phyloP scores from a whole-genome alignment of 2,329 filamentous ascomycete genomes.

The Penicillium sp. region DNA sequence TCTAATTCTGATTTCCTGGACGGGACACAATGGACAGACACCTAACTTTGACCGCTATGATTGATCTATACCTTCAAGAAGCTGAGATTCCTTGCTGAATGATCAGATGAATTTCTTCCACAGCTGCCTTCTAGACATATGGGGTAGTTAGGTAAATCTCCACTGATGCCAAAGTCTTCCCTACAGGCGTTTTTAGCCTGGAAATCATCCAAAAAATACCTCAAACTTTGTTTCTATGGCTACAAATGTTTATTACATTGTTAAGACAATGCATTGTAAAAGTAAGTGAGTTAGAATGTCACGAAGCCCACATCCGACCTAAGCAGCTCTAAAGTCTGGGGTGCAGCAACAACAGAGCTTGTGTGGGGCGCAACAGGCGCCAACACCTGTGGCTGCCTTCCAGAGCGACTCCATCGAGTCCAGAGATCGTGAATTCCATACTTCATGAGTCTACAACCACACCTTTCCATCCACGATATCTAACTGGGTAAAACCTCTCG shows the following conservation, averaged over 20 bases:
- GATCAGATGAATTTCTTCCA: too few relatives aligned
- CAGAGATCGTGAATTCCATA: too few relatives aligned
- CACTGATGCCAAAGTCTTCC: neutral
- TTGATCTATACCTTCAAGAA: too few relatives aligned
- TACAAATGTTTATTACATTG: too few relatives aligned
- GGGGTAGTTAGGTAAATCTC: neutral
- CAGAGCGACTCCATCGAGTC: neutral
- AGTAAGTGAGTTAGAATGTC: neutral
- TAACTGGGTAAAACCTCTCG: neutral
- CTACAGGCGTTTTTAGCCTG: neutral
- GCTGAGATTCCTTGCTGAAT: too few relatives aligned
- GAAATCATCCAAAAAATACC: neutral
- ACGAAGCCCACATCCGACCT: neutral
- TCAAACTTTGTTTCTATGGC: neutral
- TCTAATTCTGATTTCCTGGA: too few relatives aligned
- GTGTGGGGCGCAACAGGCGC: neutral
- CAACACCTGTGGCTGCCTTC: neutral
- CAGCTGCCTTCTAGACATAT: neutral
- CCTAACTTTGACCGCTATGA: too few relatives aligned
- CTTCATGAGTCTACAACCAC: neutral
- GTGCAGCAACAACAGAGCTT: constrained; percentile 1
- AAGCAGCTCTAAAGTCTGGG: neutral
- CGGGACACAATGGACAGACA: too few relatives aligned
- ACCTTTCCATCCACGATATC: neutral
- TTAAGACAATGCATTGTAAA: neutral